phyloP scores from a whole-genome alignment of 768 basidiomycete genomes.

The Hypholoma fasciculare region DNA sequence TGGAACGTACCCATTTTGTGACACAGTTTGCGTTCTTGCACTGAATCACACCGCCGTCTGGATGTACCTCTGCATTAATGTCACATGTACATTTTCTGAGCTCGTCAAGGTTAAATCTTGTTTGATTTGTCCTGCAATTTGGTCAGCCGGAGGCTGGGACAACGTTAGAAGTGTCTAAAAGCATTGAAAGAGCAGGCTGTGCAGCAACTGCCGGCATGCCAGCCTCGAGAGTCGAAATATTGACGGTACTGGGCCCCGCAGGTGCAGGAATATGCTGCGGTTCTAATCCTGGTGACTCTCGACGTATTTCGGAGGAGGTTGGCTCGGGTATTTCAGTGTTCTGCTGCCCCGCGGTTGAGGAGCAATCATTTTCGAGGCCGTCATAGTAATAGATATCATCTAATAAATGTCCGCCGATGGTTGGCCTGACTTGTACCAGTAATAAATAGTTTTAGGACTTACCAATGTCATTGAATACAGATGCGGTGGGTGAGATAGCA shows the following conservation, averaged over 20 bases:
- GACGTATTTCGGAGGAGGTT: no score
- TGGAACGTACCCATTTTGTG: neutral
- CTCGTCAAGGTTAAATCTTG: neutral
- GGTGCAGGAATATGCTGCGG: no score
- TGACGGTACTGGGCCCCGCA: neutral
- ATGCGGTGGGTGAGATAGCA: no score
- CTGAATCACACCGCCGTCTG: neutral
- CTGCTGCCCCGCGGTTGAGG: no score
- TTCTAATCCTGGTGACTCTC: no score
- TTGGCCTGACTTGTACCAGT: no score
- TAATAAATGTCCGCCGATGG: no score
- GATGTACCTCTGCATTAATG: neutral
- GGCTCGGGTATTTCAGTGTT: no score
- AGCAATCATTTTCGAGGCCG: no score
- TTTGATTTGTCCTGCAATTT: neutral
- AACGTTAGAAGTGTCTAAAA: neutral
- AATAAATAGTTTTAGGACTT: no score
- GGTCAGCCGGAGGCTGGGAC: neutral
- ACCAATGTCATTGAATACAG: no score
- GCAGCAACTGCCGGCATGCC: neutral
- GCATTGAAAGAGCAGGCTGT: neutral
- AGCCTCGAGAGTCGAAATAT: neutral
- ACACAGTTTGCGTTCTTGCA: neutral
- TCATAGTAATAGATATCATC: no score
- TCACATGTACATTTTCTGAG: neutral